Percentiles rank a stretch among this genome's conserved stretches.
These are phyloP conservation scores for Phytophthora tubulina DNA, from an alignment of 352 stramenopile species.

Conservation along the genomic window DNA sequence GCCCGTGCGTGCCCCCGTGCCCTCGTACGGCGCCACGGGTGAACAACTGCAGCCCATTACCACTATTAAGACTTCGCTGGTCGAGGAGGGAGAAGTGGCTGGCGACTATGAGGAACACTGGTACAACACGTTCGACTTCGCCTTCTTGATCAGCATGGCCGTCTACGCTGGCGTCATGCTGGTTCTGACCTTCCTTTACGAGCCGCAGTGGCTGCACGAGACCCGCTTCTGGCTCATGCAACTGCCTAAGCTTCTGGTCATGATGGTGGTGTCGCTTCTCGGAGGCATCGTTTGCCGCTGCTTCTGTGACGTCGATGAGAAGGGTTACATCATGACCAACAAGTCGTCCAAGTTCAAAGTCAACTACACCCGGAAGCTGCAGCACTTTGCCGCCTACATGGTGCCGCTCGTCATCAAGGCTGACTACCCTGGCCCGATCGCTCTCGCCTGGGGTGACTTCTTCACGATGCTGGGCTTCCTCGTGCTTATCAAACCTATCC, in stretches of 20 bases:
- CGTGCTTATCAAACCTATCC: slow-evolving; percentile 86
- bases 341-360: slow-evolving; percentile 88
- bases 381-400: slow-evolving; percentile 87
- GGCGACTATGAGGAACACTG: slow-evolving; percentile 66
- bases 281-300: slow-evolving; percentile 82
- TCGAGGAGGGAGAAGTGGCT: slow-evolving; percentile 73
- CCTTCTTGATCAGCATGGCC: slow-evolving; percentile 67
- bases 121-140: slow-evolving; percentile 67
- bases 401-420: slow-evolving; percentile 82
- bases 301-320: slow-evolving; percentile 83
- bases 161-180: slow-evolving; percentile 62
- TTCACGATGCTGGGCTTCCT: slow-evolving; percentile 85
- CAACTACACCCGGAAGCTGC: slow-evolving; percentile 90
- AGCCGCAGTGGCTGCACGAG: slow-evolving; percentile 61
- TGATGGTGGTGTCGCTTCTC: slow-evolving; percentile 77
- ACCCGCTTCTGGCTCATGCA: slow-evolving; percentile 71
- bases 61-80: slow-evolving; percentile 58
- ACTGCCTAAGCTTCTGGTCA: slow-evolving; percentile 75
- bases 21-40: slow-evolving; percentile 57
- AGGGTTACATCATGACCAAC: slow-evolving; percentile 90
- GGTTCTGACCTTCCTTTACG: slow-evolving; percentile 69
- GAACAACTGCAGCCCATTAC: slow-evolving; percentile 53
- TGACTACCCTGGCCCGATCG: slow-evolving; percentile 64
- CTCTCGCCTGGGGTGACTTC: slow-evolving; percentile 86
- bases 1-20: slow-evolving; percentile 45